Evolutionary conservation across 2,329 filamentous ascomycete genomes (phyloP).

Genomic region (Aspergillus sp.): DNA sequence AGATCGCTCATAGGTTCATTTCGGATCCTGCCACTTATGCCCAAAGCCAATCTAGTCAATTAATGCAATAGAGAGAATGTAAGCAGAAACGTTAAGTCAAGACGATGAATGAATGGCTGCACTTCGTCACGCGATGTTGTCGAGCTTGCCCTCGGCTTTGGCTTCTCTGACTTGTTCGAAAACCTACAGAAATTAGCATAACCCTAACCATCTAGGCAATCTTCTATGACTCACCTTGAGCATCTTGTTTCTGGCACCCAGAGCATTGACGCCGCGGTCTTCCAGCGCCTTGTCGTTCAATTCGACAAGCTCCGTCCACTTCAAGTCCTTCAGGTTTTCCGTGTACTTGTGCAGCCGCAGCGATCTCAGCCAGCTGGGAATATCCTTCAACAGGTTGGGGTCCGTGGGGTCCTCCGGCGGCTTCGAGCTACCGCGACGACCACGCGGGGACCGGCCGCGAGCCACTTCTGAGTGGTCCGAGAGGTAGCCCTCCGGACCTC

Average conservation of each 20-base stretch:
- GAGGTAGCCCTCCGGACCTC: constrained; percentile 78
- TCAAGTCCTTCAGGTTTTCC: constrained; percentile 94
- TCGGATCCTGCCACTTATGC: constrained; percentile 32
- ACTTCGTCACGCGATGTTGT: constrained; percentile 33
- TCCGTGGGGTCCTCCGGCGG: constrained; percentile 97
- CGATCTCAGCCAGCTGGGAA: constrained; percentile 93
- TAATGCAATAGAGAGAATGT: constrained; percentile 34
- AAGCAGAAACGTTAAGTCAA: constrained; percentile 15
- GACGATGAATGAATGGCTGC: constrained; percentile 15
- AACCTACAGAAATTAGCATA: constrained; percentile 54
- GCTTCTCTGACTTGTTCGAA: constrained; percentile 94
- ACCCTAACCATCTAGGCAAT: not conserved
- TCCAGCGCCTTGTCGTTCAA: constrained; percentile 92
- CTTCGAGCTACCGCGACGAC: constrained; percentile 91
- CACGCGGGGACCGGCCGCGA: constrained; percentile 87
- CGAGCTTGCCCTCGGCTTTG: constrained; percentile 71
- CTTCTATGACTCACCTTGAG: constrained; percentile 67
- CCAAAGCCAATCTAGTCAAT: constrained; percentile 30
- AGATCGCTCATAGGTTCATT: constrained; percentile 25
- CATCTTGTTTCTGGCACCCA: constrained; percentile 96
- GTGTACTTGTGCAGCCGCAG: constrained; percentile 98
- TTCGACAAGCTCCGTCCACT: constrained; percentile 90
- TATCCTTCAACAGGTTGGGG: constrained; percentile 84
- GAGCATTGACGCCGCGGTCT: constrained; percentile 88
- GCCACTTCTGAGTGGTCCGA: constrained; percentile 92